Conservation (phyloP, 164 flowering plant genomes). For the Piper longum region DNA sequence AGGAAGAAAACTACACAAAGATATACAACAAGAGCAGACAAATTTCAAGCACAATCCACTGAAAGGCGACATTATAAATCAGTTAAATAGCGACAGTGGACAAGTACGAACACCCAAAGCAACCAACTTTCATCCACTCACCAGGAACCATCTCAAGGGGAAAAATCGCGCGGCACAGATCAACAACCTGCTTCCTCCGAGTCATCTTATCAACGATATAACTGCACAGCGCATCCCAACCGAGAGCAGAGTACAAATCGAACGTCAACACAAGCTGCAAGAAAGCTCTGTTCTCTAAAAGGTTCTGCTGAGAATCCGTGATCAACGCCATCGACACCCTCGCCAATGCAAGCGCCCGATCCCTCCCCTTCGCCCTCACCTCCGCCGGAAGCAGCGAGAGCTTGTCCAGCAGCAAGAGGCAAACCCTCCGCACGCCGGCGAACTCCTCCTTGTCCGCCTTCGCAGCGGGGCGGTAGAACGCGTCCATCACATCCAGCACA, state of each 20-base stretch:
- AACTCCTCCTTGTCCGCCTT: slow-evolving; percentile 16
- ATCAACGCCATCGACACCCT: slow-evolving; percentile 40
- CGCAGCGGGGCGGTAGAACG: slow-evolving; percentile 8
- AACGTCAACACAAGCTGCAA: slow-evolving; percentile 41
- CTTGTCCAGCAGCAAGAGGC: slow-evolving; percentile 38
- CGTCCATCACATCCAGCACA: slow-evolving; percentile 47
- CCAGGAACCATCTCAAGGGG: slow-evolving; percentile 33
- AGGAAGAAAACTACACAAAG: not conserved
- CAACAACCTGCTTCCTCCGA: slow-evolving; percentile 22
- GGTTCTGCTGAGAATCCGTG: slow-evolving; percentile 12
- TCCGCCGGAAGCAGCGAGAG: slow-evolving; percentile 13
- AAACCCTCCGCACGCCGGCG: slow-evolving; percentile 16
- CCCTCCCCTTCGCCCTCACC: slow-evolving; percentile 18
- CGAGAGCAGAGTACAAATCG: slow-evolving; percentile 25
- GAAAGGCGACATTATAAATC: not conserved
- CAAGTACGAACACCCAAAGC: not conserved
- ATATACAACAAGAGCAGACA: not conserved
- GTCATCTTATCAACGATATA: slow-evolving; percentile 15
- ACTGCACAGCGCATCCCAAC: slow-evolving; percentile 29
- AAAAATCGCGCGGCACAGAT: slow-evolving; percentile 28
- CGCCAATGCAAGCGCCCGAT: slow-evolving; percentile 36
- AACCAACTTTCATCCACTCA: slow-evolving; percentile 6
- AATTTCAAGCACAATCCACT: not conserved
- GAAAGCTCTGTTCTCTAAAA: slow-evolving; percentile 29
- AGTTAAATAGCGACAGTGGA: slow-evolving; percentile 5